phyloP scores from a whole-genome alignment of 2,329 filamentous ascomycete genomes.

The Arthroderma sp. region DNA sequence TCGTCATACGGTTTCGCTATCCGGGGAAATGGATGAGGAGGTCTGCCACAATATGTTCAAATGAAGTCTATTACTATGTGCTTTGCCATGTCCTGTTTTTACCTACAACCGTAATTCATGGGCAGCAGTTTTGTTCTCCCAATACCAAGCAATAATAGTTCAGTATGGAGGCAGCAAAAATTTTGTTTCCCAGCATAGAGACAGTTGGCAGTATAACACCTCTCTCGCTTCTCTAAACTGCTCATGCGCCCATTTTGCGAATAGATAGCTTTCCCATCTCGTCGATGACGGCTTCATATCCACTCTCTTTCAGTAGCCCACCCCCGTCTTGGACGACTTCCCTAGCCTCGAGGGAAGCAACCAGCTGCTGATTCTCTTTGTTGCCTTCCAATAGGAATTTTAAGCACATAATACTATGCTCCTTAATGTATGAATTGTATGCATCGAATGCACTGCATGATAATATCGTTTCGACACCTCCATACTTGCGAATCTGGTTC shows the following conservation, averaged over 20 bases:
- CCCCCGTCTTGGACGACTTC: slow-evolving; percentile 30
- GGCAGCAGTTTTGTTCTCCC: no score
- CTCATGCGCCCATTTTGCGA: slow-evolving; percentile 14
- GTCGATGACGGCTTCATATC: slow-evolving; percentile 31
- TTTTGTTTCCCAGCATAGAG: no score
- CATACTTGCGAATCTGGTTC: slow-evolving; percentile 70
- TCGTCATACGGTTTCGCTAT: no score
- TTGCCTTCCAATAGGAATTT: slow-evolving; percentile 51
- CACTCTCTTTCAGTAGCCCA: slow-evolving; percentile 28
- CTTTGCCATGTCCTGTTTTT: no score
- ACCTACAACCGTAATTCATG: no score
- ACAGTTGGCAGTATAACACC: no score
- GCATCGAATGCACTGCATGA: slow-evolving; percentile 87
- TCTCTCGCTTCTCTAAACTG: no score
- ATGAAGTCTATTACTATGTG: no score
- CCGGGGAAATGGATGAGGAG: no score
- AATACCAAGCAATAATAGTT: no score
- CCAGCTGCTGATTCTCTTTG: slow-evolving; percentile 40
- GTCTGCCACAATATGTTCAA: no score
- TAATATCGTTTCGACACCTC: slow-evolving; percentile 74
- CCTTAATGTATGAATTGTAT: slow-evolving; percentile 85
- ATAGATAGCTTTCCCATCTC: slow-evolving; percentile 31
- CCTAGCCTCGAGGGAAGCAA: slow-evolving; percentile 33
- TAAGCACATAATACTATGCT: slow-evolving; percentile 78
- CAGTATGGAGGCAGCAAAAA: no score